Evolutionary conservation across 2,329 filamentous ascomycete species (phyloP), one percentile per base, ranked within the genome.

Genomic region (Ascochyta clinopodiicola): DNA sequence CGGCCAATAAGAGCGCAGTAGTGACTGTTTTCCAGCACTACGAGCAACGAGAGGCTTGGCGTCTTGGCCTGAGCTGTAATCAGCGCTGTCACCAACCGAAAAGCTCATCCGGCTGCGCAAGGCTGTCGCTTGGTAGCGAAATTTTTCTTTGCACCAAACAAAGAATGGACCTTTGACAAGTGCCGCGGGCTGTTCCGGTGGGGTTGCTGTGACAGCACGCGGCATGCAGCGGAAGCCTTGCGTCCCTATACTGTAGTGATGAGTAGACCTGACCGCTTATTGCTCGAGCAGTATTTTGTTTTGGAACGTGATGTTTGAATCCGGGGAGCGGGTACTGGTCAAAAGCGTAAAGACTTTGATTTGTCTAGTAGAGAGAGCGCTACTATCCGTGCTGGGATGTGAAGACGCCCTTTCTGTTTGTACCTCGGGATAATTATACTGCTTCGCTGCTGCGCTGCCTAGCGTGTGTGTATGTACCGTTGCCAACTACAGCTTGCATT

Each of bases 391-490:
- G 38, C 39, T 22, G 50, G 49, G 48, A 51, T 50, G 48, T 48
- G 44, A 56, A 27, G 19, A 39, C 27, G 27, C 49, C 51, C 36
- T 57, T 44, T 37, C 49, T 49, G 47, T 52, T 27, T 65, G 55
- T 66, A 61, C 50, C 44, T 60, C 35, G 31, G 55, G 42, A 54
- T 51, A 58, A 66, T 56, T 59, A 63, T 59, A 63, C 57, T 60
- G 48, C 44, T 54, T 42, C 25, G 47, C 60, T 57, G 51, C 44
- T 49, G 48, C 42, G 52, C 62, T 54, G 38, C 60, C 49, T 55
- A 43, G 51, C 51, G 56, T 51, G 35, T 56, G 44, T 54, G 56
- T 65, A 56, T 64, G 51, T 57, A 51, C 44, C 54, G 24, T 54
- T 48, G 22, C 48, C 57, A 35, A 51, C 48, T 55, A 35, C 54